These are phyloP conservation scores for Dothideomycetidae sp. DNA, from an alignment of 2,329 filamentous ascomycete species.

Conservation along the genomic window DNA sequence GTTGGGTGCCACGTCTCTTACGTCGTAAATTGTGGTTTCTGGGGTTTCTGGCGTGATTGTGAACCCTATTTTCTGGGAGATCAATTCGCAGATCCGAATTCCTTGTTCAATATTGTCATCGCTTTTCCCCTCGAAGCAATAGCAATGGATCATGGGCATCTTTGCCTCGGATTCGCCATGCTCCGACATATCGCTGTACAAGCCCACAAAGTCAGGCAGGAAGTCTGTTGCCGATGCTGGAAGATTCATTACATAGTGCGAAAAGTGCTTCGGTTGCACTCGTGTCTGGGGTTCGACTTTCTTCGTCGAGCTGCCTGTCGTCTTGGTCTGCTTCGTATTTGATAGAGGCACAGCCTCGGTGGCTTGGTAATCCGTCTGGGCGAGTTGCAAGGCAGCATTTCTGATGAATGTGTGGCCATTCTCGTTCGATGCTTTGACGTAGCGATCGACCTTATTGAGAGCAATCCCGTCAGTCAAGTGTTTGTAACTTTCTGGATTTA, in stretches of 20 bases:
- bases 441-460: constrained; percentile 64
- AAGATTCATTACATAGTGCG: constrained; percentile 98
- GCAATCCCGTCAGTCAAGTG: constrained; percentile 55
- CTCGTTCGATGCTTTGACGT: constrained; percentile 64
- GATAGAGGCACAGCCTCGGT: constrained; percentile 15
- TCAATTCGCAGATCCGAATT: constrained; percentile 48
- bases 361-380: constrained; percentile 39
- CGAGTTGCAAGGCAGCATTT: constrained; percentile 45
- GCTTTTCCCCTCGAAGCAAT: constrained; percentile 80
- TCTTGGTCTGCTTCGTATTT: constrained; percentile 22
- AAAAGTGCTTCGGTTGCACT: constrained; percentile 55
- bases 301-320: constrained; percentile 15
- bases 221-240: constrained; percentile 83
- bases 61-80: constrained; percentile 47
- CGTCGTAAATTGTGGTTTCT: constrained; percentile 45
- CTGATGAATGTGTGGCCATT: constrained; percentile 75
- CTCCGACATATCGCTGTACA: constrained; percentile 43
- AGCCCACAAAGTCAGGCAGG: constrained; percentile 58
- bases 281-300: constrained; percentile 26
- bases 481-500: constrained; percentile 77
- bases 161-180: constrained; percentile 19
- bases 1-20: constrained; percentile 78
- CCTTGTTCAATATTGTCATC: constrained; percentile 53
- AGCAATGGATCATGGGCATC: constrained; percentile 78
- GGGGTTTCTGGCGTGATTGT: constrained; percentile 44